Conservation (phyloP, 345 rosid genomes). For the Arabis alpina region DNA sequence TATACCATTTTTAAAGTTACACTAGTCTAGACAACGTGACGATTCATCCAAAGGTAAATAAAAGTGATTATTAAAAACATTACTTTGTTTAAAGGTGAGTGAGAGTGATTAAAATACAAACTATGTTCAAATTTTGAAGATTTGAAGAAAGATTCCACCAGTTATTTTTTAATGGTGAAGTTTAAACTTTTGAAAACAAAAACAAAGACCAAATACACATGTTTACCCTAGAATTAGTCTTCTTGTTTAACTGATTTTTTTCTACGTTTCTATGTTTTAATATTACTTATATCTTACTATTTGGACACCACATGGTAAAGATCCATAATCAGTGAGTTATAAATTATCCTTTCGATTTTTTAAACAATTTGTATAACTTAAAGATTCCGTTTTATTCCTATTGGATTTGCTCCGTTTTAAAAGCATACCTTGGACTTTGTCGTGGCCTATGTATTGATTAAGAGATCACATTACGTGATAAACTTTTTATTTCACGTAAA, state of each 20-base stretch:
- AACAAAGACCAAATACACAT: conserved; percentile 39
- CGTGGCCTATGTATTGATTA: neutral
- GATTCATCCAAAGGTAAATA: conserved; percentile 25
- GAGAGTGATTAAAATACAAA: conserved; percentile 6
- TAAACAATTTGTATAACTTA: neutral
- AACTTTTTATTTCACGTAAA: neutral
- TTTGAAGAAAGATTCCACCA: conserved; percentile 36
- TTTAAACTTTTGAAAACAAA: conserved; percentile 30
- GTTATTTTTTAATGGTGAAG: conserved; percentile 5
- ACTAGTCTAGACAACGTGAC: conserved; percentile 23
- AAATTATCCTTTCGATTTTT: conserved; percentile 15
- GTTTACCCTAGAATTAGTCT: conserved; percentile 24
- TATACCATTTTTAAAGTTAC: neutral
- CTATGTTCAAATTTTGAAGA: conserved; percentile 33
- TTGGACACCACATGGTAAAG: conserved; percentile 35
- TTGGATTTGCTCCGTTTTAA: conserved; percentile 16
- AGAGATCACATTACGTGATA: neutral
- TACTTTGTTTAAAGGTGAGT: neutral
- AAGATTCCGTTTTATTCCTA: conserved; percentile 6
- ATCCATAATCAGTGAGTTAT: conserved; percentile 20
- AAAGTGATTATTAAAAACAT: conserved; percentile 12
- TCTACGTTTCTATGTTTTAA: conserved; percentile 22
- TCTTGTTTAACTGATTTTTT: neutral
- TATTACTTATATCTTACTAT: conserved; percentile 1
- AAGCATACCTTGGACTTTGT: conserved; percentile 13